Evolutionary conservation across 2,329 filamentous ascomycete genomes (phyloP), one percentile per base, ranked within the genome.

Genomic region (Penicillium sp.): DNA sequence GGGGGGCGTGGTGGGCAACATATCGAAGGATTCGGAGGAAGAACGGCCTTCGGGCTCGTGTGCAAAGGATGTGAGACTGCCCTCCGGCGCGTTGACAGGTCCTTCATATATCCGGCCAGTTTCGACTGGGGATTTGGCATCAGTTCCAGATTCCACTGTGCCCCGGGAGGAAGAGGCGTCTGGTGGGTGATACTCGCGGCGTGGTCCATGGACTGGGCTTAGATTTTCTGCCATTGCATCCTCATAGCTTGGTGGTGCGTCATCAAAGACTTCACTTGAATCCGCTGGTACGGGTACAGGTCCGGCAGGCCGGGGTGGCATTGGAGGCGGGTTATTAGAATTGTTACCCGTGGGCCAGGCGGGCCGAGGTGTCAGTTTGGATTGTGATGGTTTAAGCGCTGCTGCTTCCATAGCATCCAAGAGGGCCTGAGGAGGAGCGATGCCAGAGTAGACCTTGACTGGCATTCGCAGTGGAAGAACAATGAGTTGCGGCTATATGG

Each of bases 161-260:
- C 62, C 65, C 49, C 59, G 59, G 51, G 62, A 64, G 51, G 64
- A 67, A 60, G 69, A 66, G 66, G 69, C 63, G 60, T 71, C 69
- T 68, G 73, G 70, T 72, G 75, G 70, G 69, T 76, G 73, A 74
- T 79, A 79, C 67, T 79, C 75, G 66, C 76, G 73, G 65, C 92
- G 80, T 25, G 87, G 77, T 57, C 86, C 89, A 69, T 90, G 84
- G 53, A 91, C 84, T 1, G 90, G 89, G 33, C 84, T 87, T 58
- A 94, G 75, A 55, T 87, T 84, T 61, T 90, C 87, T 6, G 91
- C 92, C 75, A 97, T 87, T 12, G 91, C 92, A 73, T 97, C 92
- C 74, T 96, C 92, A 69, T 97, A 97, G 67, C 90, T 96, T 7
- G 92, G 92, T 18, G 93, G 92, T n/a, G 91, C 90, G 53, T 94